Conservation (phyloP, 495 filamentous ascomycete genomes). For the Penicillium samsonianum region DNA sequence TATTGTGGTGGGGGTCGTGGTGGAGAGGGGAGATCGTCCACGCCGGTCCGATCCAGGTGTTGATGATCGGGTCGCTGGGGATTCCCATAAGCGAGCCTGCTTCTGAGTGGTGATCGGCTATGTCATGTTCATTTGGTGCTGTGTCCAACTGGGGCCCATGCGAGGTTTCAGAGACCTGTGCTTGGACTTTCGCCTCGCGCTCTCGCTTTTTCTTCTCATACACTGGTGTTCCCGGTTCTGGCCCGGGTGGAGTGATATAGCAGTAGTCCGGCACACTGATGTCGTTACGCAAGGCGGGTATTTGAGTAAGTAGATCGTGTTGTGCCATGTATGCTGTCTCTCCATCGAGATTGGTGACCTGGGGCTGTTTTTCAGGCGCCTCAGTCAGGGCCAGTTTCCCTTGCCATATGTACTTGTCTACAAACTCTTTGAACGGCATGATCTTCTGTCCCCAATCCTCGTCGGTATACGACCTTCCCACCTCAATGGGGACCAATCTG, state of each 20-base stretch:
- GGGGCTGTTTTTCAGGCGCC: not conserved
- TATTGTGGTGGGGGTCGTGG: conserved; percentile 92
- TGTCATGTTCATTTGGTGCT: conserved; percentile 33
- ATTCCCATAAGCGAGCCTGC: conserved; percentile 14
- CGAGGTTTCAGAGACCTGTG: conserved; percentile 21
- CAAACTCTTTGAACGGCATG: conserved; percentile 72
- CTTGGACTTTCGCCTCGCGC: conserved; percentile 14
- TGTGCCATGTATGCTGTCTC: conserved; percentile 83
- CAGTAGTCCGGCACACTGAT: conserved; percentile 83
- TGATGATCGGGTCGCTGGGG: conserved; percentile 52
- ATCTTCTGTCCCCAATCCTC: conserved; percentile 84
- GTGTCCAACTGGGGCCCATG: conserved; percentile 35
- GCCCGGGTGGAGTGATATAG: conserved; percentile 61
- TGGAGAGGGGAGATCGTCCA: conserved; percentile 91
- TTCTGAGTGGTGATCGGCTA: conserved; percentile 15
- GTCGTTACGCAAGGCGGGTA: conserved; percentile 74
- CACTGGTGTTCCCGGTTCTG: conserved; percentile 51
- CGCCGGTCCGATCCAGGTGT: conserved; percentile 90
- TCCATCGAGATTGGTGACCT: conserved; percentile 16
- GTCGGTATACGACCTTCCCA: conserved; percentile 89
- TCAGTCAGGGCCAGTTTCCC: conserved; percentile 10
- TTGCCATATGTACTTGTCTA: conserved; percentile 58
- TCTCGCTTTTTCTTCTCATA: conserved; percentile 47
- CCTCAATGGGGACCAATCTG: conserved; percentile 82
- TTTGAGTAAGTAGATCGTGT: conserved; percentile 81